Evolutionary conservation across 371 early-diverging fungal species (phyloP), one percentile per base, ranked within the genome.

Genomic region (Parasitella parasitica): DNA sequence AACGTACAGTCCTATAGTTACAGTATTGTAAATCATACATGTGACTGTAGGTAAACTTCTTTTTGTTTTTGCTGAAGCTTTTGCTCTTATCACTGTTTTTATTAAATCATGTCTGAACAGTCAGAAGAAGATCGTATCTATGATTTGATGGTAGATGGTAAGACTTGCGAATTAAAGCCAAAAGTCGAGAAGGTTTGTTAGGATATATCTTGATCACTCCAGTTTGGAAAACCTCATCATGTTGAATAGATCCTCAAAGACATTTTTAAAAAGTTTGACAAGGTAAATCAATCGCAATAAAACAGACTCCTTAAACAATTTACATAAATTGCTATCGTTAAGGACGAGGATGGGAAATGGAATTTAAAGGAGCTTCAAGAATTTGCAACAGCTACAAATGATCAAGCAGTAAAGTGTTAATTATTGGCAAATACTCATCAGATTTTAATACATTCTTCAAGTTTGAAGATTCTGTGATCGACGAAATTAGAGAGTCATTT

Each of bases 311-410:
- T n/a, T n/a, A n/a, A n/a, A n/a, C n/a, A n/a, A n/a, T n/a, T n/a
- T n/a, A n/a, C n/a, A n/a, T n/a, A n/a, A n/a, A n/a, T n/a, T 16
- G 20, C 41, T 41, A 20, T 12, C 13, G 22, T 12, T 4, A 39
- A 78, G 70, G 87, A 86, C 68, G 77, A 81, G 59, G 91, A 92
- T 61, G 84, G 82, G 12, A 82, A 80, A 41, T 72, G 89, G 73
- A 84, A 76, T 64, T 55, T 63, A 28, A 63, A 73, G 24, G 92
- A 92, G 58, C 60, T 90, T 60, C 84, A 91, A 53, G 86, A 75
- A 6, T 91, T 90, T 78, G 90, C 90, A 15, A 74, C 76, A 39
- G 88, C 85, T 32, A 86, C 90, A 11, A 92, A 91, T 57, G 91
- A 89, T 49, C 81, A 82, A 28, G 76, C 86, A 70, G 88, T 90